Evolutionary conservation across 2,329 filamentous ascomycete species (phyloP).

Genomic region (Cadophora luteo-olivacea): DNA sequence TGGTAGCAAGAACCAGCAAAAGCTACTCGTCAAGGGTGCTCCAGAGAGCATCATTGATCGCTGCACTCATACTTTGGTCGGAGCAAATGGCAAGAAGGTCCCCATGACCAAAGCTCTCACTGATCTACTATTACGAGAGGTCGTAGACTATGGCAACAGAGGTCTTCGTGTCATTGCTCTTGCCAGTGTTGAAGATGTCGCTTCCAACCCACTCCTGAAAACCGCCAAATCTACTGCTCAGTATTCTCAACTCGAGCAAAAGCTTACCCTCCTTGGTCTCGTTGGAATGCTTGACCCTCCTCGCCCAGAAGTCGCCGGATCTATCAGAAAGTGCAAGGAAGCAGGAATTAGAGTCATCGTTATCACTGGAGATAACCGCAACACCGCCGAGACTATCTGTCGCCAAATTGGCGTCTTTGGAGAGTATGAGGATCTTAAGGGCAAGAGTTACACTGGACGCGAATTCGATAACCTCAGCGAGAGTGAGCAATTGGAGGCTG

Average conservation of each 20-base stretch:
- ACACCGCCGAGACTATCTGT: slow-evolving; percentile 97
- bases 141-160: slow-evolving; percentile 88
- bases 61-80: slow-evolving; percentile 82
- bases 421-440: slow-evolving; percentile 77
- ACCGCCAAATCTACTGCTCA: slow-evolving; percentile 83
- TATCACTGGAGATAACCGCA: slow-evolving; percentile 97
- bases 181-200: slow-evolving; percentile 80
- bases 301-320: slow-evolving; percentile 85
- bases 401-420: slow-evolving; percentile 95
- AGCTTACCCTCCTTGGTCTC: slow-evolving; percentile 91
- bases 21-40: slow-evolving; percentile 93
- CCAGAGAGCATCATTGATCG: slow-evolving; percentile 94
- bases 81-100: slow-evolving; percentile 78
- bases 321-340: slow-evolving; percentile 87
- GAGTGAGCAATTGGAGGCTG: slow-evolving; percentile 81
- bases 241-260: slow-evolving; percentile 87
- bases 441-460: slow-evolving; percentile 94
- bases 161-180: slow-evolving; percentile 95
- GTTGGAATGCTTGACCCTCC: slow-evolving; percentile 97
- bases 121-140: slow-evolving; percentile 75
- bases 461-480: slow-evolving; percentile 89
- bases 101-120: slow-evolving; percentile 72
- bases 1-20: slow-evolving; percentile 71
- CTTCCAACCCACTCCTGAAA: slow-evolving; percentile 70
- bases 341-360: slow-evolving; percentile 97